Percentiles rank a stretch among this genome's conserved stretches.
These are phyloP conservation scores for Scheffersomyces cryptocercus DNA, from an alignment of 1,139 yeast genomes.

Conservation along the genomic window DNA sequence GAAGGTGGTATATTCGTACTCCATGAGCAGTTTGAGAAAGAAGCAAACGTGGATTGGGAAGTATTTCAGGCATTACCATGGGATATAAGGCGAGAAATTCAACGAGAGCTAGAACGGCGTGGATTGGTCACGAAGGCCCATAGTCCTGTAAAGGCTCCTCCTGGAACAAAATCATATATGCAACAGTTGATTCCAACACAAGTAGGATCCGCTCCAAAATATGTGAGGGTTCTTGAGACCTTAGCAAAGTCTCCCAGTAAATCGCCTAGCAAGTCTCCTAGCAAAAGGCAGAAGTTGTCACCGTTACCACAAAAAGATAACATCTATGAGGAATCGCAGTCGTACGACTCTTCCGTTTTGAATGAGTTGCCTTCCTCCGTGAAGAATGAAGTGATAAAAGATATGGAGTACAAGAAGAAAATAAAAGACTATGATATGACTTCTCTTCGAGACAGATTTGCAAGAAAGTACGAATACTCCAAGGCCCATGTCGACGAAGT, in stretches of 20 bases:
- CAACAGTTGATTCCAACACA: slow-evolving; percentile 32
- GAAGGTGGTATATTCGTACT: neutral
- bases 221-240: slow-evolving; percentile 28
- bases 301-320: slow-evolving; percentile 9
- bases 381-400: slow-evolving; percentile 41
- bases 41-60: slow-evolving; percentile 48
- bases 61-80: slow-evolving; percentile 55
- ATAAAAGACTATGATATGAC: slow-evolving; percentile 27
- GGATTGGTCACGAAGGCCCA: slow-evolving; percentile 18
- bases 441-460: slow-evolving; percentile 33
- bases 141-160: slow-evolving; percentile 3
- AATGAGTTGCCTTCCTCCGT: slow-evolving; percentile 50
- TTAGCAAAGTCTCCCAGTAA: slow-evolving; percentile 8
- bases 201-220: slow-evolving; percentile 30
- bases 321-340: slow-evolving; percentile 19
- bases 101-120: slow-evolving; percentile 41
- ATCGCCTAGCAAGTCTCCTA: slow-evolving; percentile 4
- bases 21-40: neutral
- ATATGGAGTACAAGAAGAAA: slow-evolving; percentile 33
- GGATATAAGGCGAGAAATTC: slow-evolving; percentile 52
- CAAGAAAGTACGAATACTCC: slow-evolving; percentile 17
- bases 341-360: slow-evolving; percentile 43
- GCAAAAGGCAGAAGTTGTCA: neutral
- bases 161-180: slow-evolving; percentile 6
- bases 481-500: slow-evolving; percentile 19